Evolutionary conservation across 164 flowering plant genomes (phyloP).

Genomic region (Nymphaea thermarum): DNA sequence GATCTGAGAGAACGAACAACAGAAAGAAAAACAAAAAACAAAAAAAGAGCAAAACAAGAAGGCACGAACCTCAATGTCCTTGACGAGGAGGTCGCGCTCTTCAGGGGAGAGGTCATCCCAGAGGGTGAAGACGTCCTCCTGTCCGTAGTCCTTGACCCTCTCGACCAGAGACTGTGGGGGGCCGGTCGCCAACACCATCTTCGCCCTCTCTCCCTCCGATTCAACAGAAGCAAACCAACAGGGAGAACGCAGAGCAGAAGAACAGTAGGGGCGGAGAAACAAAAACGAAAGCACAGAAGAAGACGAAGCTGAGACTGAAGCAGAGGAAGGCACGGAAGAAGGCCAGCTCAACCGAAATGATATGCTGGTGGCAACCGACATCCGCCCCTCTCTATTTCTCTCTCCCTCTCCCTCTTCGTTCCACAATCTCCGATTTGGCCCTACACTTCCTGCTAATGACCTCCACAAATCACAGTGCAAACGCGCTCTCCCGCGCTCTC

Average conservation of each 20-base stretch:
- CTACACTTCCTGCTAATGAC: too few species aligned
- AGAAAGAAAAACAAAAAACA: too few species aligned
- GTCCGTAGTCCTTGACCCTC: conserved; percentile 91
- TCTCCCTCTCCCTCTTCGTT: neutral
- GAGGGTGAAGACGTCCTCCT: conserved; percentile 77
- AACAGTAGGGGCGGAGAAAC: neutral
- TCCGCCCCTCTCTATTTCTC: neutral
- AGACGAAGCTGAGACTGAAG: neutral
- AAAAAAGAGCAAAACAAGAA: neutral
- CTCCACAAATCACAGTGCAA: too few species aligned
- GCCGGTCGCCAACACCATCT: conserved; percentile 5
- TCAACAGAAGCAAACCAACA: neutral
- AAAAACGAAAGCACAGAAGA: too few species aligned
- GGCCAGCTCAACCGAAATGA: neutral
- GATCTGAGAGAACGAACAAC: too few species aligned
- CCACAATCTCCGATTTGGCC: neutral
- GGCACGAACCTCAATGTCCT: conserved; percentile 58
- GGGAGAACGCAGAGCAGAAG: neutral
- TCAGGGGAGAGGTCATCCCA: conserved; percentile 92
- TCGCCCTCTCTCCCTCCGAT: neutral
- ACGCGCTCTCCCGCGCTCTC: too few species aligned
- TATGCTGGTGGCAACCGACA: neutral
- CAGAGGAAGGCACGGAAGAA: neutral
- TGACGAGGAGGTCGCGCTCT: conserved; percentile 67
- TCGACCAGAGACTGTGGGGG: conserved; percentile 79